Evolutionary conservation across 2,329 filamentous ascomycete species (phyloP), one percentile per base, ranked within the genome.

Genomic region (Neospermospora avenae): DNA sequence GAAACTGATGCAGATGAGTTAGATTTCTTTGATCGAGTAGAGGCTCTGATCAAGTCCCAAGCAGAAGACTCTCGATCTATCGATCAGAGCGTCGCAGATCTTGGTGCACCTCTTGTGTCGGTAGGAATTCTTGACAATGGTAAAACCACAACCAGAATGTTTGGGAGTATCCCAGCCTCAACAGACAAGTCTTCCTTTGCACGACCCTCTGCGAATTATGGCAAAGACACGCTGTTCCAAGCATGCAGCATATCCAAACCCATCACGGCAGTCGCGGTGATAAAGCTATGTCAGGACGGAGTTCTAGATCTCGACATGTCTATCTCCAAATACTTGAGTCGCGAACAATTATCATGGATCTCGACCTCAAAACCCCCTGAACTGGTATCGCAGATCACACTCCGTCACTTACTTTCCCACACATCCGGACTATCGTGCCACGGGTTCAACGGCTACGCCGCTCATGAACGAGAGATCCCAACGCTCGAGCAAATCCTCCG

Each of bases 241-340:
- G 58, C 61, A 31, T 49, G 42, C 25, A 60, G 58, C 18, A 63
- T 63, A 8, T 63, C 61, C 11, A 63, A 63, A 42, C 49, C 61
- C 1, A 52, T 60, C n/a, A 60, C 61, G 10, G 48, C 48, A 16
- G 3, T 63, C 7, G 54, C 58, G 0, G 55, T 52, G 5, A 22
- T 55, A 13, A 60, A 55, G 14, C 31, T 63, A 14, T 44, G 31
- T 18, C 58, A 63, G n/a, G 45, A 57, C 16, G 62, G 55, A 0
- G 55, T 8, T 18, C 53, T 63, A 3, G 37, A 58, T 35, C 48
- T 63, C 20, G 58, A 63, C 14, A 28, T n/a, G 3, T 28, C 46
- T 8, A 56, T 63, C n/a, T 44, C 49, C 5, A 1, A 28, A 16
- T 58, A 58, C 39, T 46, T 63, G 1, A 51, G 20, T 42, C 4